Evolutionary conservation across 208 protist genomes (phyloP).

Genomic region (Trypanosoma melophagium): DNA sequence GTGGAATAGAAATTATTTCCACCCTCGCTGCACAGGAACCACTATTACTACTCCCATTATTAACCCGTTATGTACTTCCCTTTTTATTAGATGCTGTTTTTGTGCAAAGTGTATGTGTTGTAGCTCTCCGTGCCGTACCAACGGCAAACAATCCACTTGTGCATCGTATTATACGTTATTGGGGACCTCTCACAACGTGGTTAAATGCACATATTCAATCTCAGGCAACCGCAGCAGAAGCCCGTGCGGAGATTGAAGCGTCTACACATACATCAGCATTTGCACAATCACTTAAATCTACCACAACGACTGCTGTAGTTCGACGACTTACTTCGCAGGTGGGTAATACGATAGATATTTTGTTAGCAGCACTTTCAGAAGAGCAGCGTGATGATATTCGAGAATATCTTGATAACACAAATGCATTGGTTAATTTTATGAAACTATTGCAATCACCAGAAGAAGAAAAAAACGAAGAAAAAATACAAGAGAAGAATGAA

Average conservation of each 20-base stretch:
- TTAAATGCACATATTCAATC: slow-evolving; percentile 34
- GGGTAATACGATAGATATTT: slow-evolving; percentile 61
- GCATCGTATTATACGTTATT: slow-evolving; percentile 50
- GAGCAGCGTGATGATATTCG: slow-evolving; percentile 37
- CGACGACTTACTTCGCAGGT: slow-evolving; percentile 59
- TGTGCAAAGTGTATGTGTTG: slow-evolving; percentile 33
- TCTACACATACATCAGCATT: background rate
- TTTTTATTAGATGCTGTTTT: slow-evolving; percentile 52
- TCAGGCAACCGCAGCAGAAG: slow-evolving; percentile 21
- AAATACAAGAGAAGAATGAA: slow-evolving; percentile 1
- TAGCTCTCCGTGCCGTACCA: slow-evolving; percentile 35
- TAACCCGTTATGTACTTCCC: slow-evolving; percentile 57
- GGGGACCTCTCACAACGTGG: slow-evolving; percentile 48
- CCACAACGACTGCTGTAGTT: slow-evolving; percentile 17
- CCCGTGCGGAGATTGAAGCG: slow-evolving; percentile 8
- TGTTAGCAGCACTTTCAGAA: slow-evolving; percentile 43
- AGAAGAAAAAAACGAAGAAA: background rate
- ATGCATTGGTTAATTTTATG: slow-evolving; percentile 15
- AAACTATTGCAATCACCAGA: background rate
- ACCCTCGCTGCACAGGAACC: slow-evolving; percentile 38
- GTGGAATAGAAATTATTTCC: slow-evolving; percentile 36
- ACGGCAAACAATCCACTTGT: slow-evolving; percentile 40
- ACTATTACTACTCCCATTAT: slow-evolving; percentile 33
- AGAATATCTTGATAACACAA: slow-evolving; percentile 22
- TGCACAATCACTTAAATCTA: background rate